A percentile compares a stretch with the other conserved stretches of the same genome.
phyloP scores from a whole-genome alignment of 306 rosid genomes.

The Gillenia trifoliata region DNA sequence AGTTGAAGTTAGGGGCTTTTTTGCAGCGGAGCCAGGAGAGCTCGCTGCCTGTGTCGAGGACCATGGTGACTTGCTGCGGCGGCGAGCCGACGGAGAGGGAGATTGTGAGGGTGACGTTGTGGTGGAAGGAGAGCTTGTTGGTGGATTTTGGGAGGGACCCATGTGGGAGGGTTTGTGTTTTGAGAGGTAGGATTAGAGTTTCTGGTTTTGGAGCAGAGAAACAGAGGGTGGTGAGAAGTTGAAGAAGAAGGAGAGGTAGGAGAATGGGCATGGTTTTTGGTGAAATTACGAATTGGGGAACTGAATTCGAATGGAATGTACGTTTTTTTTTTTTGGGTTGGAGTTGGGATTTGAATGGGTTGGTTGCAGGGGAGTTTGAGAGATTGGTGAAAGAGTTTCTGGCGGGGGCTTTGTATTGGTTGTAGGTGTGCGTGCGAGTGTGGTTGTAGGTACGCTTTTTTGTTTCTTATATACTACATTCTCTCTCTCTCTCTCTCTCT shows the following conservation, averaged over 20 bases:
- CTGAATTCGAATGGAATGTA: not conserved
- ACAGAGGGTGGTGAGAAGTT: conserved; percentile 4
- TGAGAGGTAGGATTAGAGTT: conserved; percentile 47
- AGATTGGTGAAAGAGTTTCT: not conserved
- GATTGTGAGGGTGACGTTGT: conserved; percentile 70
- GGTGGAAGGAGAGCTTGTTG: conserved; percentile 55
- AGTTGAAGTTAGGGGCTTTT: conserved; percentile 35
- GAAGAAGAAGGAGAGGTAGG: conserved; percentile 16
- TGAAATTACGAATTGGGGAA: not conserved
- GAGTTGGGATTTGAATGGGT: not conserved
- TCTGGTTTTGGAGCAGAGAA: conserved; percentile 6
- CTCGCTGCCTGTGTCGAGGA: conserved; percentile 91
- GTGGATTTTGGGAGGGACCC: conserved; percentile 22
- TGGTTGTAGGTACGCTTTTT: not conserved
- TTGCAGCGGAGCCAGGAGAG: conserved; percentile 86
- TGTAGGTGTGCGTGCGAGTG: not conserved
- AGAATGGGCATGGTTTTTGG: conserved; percentile 21
- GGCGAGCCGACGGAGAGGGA: conserved; percentile 69
- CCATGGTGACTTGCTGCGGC: conserved; percentile 89
- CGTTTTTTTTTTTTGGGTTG: not conserved
- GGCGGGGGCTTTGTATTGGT: not conserved
- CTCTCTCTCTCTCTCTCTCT: not conserved
- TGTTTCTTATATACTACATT: no score
- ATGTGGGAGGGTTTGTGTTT: conserved; percentile 39
- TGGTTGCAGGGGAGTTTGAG: not conserved